Base-by-base conservation (phyloP, 208 protist genomes). In the Leishmania braziliensis region DNA sequence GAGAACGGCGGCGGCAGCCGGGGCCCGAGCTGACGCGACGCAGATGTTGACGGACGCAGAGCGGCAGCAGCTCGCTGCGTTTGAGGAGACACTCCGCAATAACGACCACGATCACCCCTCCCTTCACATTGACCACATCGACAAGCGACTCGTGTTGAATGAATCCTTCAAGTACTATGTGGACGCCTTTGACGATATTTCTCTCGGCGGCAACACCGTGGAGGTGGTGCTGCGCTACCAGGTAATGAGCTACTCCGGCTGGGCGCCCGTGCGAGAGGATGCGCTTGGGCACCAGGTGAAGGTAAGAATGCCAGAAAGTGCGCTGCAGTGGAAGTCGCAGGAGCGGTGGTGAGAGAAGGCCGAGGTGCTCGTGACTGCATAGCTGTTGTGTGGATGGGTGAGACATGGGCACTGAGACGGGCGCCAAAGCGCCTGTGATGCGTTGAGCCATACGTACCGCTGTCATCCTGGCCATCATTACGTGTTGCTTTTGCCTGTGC, bases 211-310 rank as follows among this genome's bases (percentile, higher is more conserved):
- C 16, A 83, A 66, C n/a, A 75, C 71, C 14, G 74, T 96, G 48
- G 82, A 92, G 69, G 62, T 95, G 51, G 54, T 90, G 18, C 54
- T 96, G 39, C 88, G 86, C 29, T 97, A 97, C 54, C 91, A 97
- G 77, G 83, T 93, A 79, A 90, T 97, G 81, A 93, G 91, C 66
- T 89, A 89, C 84, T 93, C 88, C 10, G 93, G 93, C 12, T 95
- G 88, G 86, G 84, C 91, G 0, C 91, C 88, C 5, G 53, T 92
- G 51, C 88, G 83, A 18, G 89, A 91, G 83, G 80, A 81, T 16
- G 76, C 83, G 10, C 75, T 88, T 60, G 83, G 78, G 20, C 68
- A 87, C 26, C 60, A 68, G 20, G 76, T 85, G 51, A 62, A 65
- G 58, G 70, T 74, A 54, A 71, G 51, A 10, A 65, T 75, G 53